Conservation (phyloP, 2,329 filamentous ascomycete species). For the Aspergillus tubingensis region DNA sequence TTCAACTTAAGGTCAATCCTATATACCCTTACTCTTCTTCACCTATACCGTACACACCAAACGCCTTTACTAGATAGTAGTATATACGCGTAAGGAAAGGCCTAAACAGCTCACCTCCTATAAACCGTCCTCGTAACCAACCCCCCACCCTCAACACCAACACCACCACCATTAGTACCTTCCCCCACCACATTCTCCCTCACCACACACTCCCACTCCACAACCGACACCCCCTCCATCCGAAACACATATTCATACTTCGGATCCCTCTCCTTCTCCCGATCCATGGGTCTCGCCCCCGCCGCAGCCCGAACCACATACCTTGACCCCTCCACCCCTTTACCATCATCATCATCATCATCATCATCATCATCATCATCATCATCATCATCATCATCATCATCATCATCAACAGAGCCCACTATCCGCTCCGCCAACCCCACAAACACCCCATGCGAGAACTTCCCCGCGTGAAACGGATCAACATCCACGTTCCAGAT, state of each 20-base stretch:
- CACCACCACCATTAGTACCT: too few relatives aligned
- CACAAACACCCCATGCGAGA: conserved; percentile 14
- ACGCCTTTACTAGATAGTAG: too few relatives aligned
- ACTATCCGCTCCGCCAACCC: neutral
- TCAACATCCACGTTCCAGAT: conserved; percentile 16
- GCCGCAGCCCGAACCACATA: conserved; percentile 20
- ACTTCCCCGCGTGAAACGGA: neutral
- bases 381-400: too few relatives aligned
- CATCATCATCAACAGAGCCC: neutral
- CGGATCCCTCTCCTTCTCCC: neutral
- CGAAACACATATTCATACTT: conserved; percentile 27
- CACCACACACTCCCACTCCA: conserved; percentile 24
- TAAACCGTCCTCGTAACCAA: neutral
- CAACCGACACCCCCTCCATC: conserved; percentile 31
- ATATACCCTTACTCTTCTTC: neutral
- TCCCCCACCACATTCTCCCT: neutral
- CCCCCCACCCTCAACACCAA: neutral
- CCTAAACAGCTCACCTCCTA: neutral
- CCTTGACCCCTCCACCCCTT: neutral
- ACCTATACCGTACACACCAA: neutral
- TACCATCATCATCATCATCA: neutral
- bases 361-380: neutral
- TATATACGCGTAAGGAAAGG: too few relatives aligned
- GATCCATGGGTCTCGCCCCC: neutral
- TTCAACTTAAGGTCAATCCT: neutral